Conservation (phyloP, 2,329 filamentous ascomycete species). For the Zymoseptoria crescenta region DNA sequence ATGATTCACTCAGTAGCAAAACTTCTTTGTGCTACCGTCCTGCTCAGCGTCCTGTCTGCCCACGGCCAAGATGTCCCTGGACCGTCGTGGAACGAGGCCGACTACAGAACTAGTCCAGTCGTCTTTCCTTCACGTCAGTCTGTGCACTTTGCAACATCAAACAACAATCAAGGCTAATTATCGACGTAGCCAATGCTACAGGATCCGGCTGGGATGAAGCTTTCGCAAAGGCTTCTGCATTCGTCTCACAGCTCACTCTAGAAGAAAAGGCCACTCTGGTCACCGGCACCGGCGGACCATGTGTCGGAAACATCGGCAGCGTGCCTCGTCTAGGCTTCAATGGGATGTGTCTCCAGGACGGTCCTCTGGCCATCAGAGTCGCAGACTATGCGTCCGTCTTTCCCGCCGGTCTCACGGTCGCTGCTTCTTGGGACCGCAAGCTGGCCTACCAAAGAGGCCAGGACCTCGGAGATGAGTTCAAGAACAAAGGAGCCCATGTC, state of each 20-base stretch:
- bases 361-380: conserved; percentile 72
- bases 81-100: conserved; percentile 15
- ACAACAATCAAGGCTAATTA: background rate
- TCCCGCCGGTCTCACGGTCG: conserved; percentile 79
- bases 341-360: conserved; percentile 74
- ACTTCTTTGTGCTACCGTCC: conserved; percentile 2
- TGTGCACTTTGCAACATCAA: background rate
- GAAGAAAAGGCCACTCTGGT: conserved; percentile 28
- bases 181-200: conserved; percentile 17
- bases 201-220: conserved; percentile 27
- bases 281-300: conserved; percentile 26
- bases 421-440: conserved; percentile 79
- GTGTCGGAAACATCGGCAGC: conserved; percentile 36
- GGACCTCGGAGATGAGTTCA: conserved; percentile 65
- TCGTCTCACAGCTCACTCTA: conserved; percentile 30
- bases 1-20: background rate
- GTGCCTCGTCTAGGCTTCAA: conserved; percentile 58
- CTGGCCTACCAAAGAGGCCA: conserved; percentile 73
- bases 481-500: conserved; percentile 64
- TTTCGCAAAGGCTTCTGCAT: conserved; percentile 23
- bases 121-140: conserved; percentile 13
- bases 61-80: conserved; percentile 9
- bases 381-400: conserved; percentile 79
- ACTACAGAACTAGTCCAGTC: conserved; percentile 13
- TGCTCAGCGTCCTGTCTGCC: conserved; percentile 8